Evolutionary conservation across 192 early-diverging fungal species (phyloP), one percentile per base, ranked within the genome.

Genomic region (Backusella tarrabulga): DNA sequence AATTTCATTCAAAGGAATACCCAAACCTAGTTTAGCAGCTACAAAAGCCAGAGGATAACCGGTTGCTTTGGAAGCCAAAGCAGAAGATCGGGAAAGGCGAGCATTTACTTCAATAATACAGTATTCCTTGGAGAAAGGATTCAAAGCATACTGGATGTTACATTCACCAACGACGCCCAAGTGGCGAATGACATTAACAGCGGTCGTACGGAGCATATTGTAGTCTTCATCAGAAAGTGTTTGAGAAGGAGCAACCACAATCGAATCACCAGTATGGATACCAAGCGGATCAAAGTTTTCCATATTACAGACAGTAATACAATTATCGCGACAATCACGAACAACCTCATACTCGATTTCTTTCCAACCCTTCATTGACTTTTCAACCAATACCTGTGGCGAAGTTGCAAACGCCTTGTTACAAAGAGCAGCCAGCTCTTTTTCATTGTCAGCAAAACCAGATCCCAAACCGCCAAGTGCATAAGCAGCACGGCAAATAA

Each of bases 271-370:
- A n/a, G 98, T 99, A 83, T 99, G 98, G 76, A 97, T 98, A 67
- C 98, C 98, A 34, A 99, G 90, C 50, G 97, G 97, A 81, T 99
- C 97, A 90, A 99, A 99, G 92, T 99, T 99, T 84, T 99, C 97
- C 97, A 99, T 99, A 85, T 99, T 98, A 88, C 96, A 99, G 68
- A 99, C 97, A 32, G 97, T 99, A 79, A 99, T 97, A 85, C 97
- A 99, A 88, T 99, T 99, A 86, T 99, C 92, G 32, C 88, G 84
- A 78, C 90, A 90, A 84, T 99, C 97, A 63, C 97, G 92, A 7
- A 99, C 97, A 46, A 99, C 97, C 84, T 99, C 97, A 82, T 99
- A 97, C 84, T 99, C 97, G 54, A 99, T 91, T 87, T 99, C 97
- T 87, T 99, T 99, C 97, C 97, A 99, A 29, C 97, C 97, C 89